Evolutionary conservation across 1,139 yeast species (phyloP).

Genomic region (Hansenula sp.): DNA sequence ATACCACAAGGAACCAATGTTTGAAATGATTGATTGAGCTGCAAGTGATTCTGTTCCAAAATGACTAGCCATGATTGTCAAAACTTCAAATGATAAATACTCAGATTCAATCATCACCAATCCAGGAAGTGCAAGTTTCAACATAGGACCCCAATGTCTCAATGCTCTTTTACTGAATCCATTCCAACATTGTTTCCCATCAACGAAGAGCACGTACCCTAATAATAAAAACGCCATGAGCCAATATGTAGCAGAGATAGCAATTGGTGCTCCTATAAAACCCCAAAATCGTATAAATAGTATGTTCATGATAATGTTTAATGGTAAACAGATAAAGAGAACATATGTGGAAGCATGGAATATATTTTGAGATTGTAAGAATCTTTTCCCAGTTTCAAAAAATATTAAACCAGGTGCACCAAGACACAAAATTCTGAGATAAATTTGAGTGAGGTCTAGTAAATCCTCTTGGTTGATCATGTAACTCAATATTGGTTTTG

Average conservation of each 20-base stretch:
- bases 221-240: constrained; percentile 27
- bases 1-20: constrained; percentile 34
- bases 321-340: constrained; percentile 29
- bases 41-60: constrained; percentile 39
- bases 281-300: constrained; percentile 29
- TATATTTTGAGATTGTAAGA: constrained; percentile 34
- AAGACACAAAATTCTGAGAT: constrained; percentile 29
- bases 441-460: constrained; percentile 29
- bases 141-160: constrained; percentile 32
- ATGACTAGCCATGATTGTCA: constrained; percentile 35
- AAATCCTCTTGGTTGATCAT: constrained; percentile 32
- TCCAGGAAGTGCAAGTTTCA: constrained; percentile 35
- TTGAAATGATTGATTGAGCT: constrained; percentile 37
- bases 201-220: constrained; percentile 26
- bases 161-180: constrained; percentile 23
- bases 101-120: constrained; percentile 39
- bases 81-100: constrained; percentile 36
- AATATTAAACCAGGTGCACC: constrained; percentile 35
- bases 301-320: constrained; percentile 28
- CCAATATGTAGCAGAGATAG: constrained; percentile 33
- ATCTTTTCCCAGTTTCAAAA: constrained; percentile 38
- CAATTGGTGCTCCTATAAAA: constrained; percentile 34
- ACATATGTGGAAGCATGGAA: constrained; percentile 37
- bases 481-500: constrained; percentile 26
- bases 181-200: constrained; percentile 31